A percentile compares a stretch with the other conserved stretches of the same genome.
These are phyloP conservation scores for Parachaetomium inaequale DNA, from an alignment of 495 filamentous ascomycete genomes.

Conservation along the genomic window DNA sequence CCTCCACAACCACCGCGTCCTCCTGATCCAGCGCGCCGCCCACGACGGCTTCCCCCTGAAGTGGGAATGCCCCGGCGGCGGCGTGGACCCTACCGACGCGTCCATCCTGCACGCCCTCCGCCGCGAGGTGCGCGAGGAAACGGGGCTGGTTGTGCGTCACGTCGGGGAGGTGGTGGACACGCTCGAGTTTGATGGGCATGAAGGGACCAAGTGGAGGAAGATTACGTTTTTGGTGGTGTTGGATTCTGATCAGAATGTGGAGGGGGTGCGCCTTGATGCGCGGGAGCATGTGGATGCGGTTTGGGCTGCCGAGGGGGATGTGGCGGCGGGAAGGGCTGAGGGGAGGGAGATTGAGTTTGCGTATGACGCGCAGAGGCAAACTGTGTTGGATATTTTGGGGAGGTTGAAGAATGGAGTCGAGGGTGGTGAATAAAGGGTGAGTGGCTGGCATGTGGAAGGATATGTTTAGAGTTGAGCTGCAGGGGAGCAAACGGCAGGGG, in stretches of 20 bases:
- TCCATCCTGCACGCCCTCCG: slow-evolving; percentile 43
- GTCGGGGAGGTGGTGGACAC: slow-evolving; percentile 20
- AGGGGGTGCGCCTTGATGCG: slow-evolving; percentile 28
- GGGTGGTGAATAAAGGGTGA: background rate
- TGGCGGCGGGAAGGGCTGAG: slow-evolving; percentile 26
- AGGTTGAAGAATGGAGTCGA: background rate
- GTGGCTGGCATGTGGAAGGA: too few species aligned
- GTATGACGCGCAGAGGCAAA: slow-evolving; percentile 25
- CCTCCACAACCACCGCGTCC: slow-evolving; percentile 32
- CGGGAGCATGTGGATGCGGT: slow-evolving; percentile 39
- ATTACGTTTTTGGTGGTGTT: slow-evolving; percentile 35
- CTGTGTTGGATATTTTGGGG: slow-evolving; percentile 27
- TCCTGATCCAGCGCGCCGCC: slow-evolving; percentile 48
- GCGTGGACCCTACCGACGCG: slow-evolving; percentile 38
- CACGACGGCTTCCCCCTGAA: slow-evolving; percentile 42
- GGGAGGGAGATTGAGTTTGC: slow-evolving; percentile 34
- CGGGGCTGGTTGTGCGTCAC: slow-evolving; percentile 35
- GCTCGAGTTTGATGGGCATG: slow-evolving; percentile 18
- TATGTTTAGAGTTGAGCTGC: background rate
- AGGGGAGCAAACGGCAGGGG: background rate
- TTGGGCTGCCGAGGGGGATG: slow-evolving; percentile 39
- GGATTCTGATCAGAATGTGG: slow-evolving; percentile 8
- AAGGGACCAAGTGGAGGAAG: slow-evolving; percentile 31
- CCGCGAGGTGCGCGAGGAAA: slow-evolving; percentile 53
- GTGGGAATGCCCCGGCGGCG: slow-evolving; percentile 53